Conservation (phyloP, 257 asterid genomes). For the Jaltomata sinuosa region DNA sequence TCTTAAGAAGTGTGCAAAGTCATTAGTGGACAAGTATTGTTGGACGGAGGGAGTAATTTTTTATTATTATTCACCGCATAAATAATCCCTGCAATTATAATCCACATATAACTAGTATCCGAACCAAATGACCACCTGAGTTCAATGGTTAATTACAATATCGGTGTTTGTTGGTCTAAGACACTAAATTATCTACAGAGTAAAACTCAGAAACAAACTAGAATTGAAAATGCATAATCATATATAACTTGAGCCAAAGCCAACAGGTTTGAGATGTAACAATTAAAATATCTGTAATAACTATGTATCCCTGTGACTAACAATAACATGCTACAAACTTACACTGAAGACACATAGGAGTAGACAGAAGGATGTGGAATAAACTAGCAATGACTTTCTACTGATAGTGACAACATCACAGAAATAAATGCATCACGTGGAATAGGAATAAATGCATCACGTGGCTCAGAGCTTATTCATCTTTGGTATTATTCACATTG, state of each 20-base stretch:
- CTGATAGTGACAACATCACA: background rate
- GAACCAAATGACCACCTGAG: background rate
- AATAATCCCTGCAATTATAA: background rate
- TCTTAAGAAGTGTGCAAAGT: no score
- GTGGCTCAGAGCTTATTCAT: background rate
- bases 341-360: background rate
- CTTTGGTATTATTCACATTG: background rate
- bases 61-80: background rate
- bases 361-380: background rate
- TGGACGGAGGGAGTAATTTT: no score
- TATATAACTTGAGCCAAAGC: background rate
- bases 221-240: background rate
- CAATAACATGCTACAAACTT: background rate
- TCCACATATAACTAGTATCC: background rate
- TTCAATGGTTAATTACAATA: background rate
- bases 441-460: background rate
- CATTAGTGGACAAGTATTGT: no score
- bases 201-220: background rate
- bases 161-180: background rate
- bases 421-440: background rate
- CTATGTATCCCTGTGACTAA: background rate
- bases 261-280: background rate
- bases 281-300: background rate
- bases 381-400: background rate
- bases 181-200: background rate